Evolutionary conservation across 805 yeast species (phyloP), one percentile per base, ranked within the genome.

Genomic region (Yamadazyma nakazawae): DNA sequence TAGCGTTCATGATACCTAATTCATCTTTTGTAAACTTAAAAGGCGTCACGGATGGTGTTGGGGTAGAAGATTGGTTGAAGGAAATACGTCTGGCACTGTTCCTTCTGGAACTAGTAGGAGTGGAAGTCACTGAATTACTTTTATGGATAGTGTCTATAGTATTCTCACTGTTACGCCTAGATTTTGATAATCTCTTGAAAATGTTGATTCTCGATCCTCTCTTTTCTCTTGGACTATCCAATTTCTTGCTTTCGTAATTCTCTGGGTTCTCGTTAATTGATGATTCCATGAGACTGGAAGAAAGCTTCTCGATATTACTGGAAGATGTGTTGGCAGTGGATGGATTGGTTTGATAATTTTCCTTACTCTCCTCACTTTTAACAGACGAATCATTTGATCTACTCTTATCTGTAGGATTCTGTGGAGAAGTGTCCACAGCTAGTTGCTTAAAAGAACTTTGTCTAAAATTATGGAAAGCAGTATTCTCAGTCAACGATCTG

Each of bases 1-100:
- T 84, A 44, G 85, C 80, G 31, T 72, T 78, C 67, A 85, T 70
- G 7, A 85, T 67, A 1, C 82, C 81, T 44, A 82, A 60, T 54
- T 85, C 89, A 18, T 81, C 85, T 34, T 80, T 75, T 1, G 82
- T 73, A 83, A 75, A 8, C 60, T 61, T 34, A 59, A 51, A 1
- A 56, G 61, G 48, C 48, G 25, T 24, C 2, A 38, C n/a, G 2
- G 43, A n/a, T 12, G 16, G 26, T 9, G 54, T 25, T 34, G 43
- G 17, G 36, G 54, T 26, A 21, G 49, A 25, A 9, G 51, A 26
- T 40, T 45, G 21, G 10, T 39, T 51, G 4, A 42, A 43, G 14
- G 54, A 48, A 2, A 52, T 43, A 26, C 49, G 32, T 30, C 46
- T 37, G 3, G 46, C 36, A 30, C 41, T 43, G 19, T 43, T 43